A percentile compares a stretch with the other conserved stretches of the same genome.
Conservation (phyloP, 352 stramenopile genomes). For the Pythium scleroteichum region DNA sequence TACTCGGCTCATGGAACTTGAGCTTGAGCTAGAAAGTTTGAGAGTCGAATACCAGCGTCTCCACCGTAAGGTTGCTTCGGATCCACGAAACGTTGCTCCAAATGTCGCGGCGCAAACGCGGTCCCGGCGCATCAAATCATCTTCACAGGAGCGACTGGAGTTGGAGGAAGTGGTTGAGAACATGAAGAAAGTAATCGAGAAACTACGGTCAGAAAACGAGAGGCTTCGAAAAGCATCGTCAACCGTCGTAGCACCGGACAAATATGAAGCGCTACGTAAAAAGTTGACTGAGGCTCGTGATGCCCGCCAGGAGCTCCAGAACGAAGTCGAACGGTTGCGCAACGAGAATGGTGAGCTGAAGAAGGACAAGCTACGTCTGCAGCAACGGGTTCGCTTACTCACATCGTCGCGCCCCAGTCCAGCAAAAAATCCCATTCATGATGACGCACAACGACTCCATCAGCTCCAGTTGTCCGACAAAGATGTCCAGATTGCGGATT, state of each 20-base stretch:
- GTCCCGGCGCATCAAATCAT: conserved; percentile 21
- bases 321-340: conserved; percentile 43
- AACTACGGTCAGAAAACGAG: conserved; percentile 73
- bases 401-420: conserved; percentile 22
- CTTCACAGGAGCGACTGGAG: conserved; percentile 45
- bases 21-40: conserved; percentile 73
- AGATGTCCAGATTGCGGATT: conserved; percentile 33
- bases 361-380: conserved; percentile 65
- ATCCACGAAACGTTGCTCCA: neutral
- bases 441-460: conserved; percentile 23
- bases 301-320: conserved; percentile 36
- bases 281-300: conserved; percentile 57
- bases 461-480: conserved; percentile 33
- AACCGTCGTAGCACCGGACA: conserved; percentile 33
- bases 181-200: conserved; percentile 85
- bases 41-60: conserved; percentile 59
- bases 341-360: conserved; percentile 42
- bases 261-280: conserved; percentile 42
- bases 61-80: conserved; percentile 35
- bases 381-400: conserved; percentile 62
- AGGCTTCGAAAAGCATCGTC: conserved; percentile 40
- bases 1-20: conserved; percentile 61
- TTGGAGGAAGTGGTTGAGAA: conserved; percentile 79
- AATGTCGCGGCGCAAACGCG: neutral
- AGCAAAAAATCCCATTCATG: neutral